These are phyloP conservation scores for Aspergillus candidus DNA, from an alignment of 2,329 filamentous ascomycete species.

Conservation along the genomic window DNA sequence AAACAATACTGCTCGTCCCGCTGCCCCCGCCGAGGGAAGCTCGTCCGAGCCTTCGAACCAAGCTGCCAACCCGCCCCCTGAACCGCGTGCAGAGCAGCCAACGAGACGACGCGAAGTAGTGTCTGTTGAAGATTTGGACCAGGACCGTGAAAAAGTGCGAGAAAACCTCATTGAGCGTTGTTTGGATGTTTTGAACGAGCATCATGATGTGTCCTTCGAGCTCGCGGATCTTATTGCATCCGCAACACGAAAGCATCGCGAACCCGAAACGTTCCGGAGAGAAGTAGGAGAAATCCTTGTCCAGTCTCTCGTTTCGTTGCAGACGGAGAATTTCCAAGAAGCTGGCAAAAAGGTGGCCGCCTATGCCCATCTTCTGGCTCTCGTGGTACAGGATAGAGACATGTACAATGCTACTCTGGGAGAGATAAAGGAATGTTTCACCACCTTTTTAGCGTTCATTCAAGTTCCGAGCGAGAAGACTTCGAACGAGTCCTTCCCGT, in stretches of 20 bases:
- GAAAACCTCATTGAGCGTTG: constrained; percentile 80
- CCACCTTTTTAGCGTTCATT: constrained; percentile 71
- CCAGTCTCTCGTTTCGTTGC: constrained; percentile 68
- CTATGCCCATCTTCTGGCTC: constrained; percentile 83
- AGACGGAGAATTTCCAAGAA: constrained; percentile 50
- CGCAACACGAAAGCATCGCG: constrained; percentile 58
- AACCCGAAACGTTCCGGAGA: constrained; percentile 53
- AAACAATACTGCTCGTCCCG: constrained; percentile 14
- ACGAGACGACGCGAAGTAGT: constrained; percentile 28
- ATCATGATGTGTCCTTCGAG: constrained; percentile 84
- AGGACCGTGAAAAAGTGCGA: constrained; percentile 65
- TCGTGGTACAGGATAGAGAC: constrained; percentile 73
- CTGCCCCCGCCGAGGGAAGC: constrained; percentile 8
- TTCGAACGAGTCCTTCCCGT: constrained; percentile 75
- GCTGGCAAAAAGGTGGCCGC: constrained; percentile 70
- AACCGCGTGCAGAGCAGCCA: constrained; percentile 19
- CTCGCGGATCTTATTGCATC: constrained; percentile 78
- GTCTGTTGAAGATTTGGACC: constrained; percentile 74
- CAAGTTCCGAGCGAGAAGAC: constrained; percentile 59
- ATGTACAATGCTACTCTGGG: constrained; percentile 75
- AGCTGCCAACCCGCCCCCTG: constrained; percentile 14
- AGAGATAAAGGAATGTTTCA: constrained; percentile 69
- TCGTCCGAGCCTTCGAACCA: constrained; percentile 19
- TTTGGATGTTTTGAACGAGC: constrained; percentile 80
- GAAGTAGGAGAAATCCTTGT: constrained; percentile 79